Base-by-base conservation (phyloP, 2,329 filamentous ascomycete species). In the Thelonectria olida region DNA sequence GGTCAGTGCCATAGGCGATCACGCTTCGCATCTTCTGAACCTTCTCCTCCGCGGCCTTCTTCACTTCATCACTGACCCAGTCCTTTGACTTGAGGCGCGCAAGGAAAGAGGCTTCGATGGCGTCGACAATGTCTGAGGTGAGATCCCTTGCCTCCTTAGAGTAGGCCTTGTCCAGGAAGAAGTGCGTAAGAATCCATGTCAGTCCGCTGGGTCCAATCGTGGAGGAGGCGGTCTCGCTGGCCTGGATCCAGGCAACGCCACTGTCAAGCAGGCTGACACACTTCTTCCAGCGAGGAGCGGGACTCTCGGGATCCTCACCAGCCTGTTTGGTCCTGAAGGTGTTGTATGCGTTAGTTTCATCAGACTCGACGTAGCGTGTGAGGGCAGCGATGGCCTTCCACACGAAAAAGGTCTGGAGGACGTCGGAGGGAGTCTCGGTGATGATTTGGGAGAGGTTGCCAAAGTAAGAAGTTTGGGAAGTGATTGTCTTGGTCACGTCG, bases 81-180 rank as follows among this genome's bases (percentile, higher is more conserved):
- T 81, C 76, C 1, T 86, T 85, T 3, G 78, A 75, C 34, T 84
- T 80, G 45, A 92, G 77, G 60, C 85, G 89, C 58, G 85, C 72
- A 3, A 85, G 83, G 67, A 92, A 92, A 19, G 86, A 83, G 15
- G 84, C 80, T 74, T 90, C 91, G 72, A 93, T 89, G 65, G 91
- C 88, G 9, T 84, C 84, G n/a, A 92, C 85, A 66, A 93, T 88
- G 54, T 87, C 83, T 59, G 92, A 87, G 15, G 89, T 89, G 45
- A 91, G 85, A 4, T 85, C 77, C 72, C 91, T 90, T 0, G 88
- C 88, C 19, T 87, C 84, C 12, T 88, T 82, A 0, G 88, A 87
- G 69, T 92, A 92, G 1, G 88, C 84, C 49, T 86, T 86, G 63
- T 92, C 85, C 2, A 92, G 82, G 64, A 89, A 93, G 77, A 92